These are phyloP conservation scores for Leccinum rimulosum DNA, from an alignment of 768 basidiomycete species.

Conservation along the genomic window DNA sequence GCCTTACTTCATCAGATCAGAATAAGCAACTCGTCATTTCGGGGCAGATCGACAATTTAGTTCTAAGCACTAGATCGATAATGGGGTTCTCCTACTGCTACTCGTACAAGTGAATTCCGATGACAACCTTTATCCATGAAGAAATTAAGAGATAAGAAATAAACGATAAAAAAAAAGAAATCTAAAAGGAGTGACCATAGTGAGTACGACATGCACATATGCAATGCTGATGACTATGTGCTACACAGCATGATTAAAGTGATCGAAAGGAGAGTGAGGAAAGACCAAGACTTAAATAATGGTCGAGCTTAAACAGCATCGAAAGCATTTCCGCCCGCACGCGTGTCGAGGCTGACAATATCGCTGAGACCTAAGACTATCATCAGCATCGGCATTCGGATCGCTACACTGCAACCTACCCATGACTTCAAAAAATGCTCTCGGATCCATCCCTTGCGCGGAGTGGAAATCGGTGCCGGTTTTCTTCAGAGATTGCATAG, in stretches of 20 bases:
- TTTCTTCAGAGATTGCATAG: constrained; percentile 72
- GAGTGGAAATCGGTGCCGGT: constrained; percentile 70
- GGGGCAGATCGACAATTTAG: constrained; percentile 3
- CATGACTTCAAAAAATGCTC: constrained; percentile 76
- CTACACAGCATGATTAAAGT: constrained; percentile 16
- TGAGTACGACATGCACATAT: constrained; percentile 1
- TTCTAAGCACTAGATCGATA: not conserved
- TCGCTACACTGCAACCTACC: constrained; percentile 37
- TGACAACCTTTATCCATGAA: constrained; percentile 16
- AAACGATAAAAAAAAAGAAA: constrained; percentile 2
- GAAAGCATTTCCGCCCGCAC: constrained; percentile 60
- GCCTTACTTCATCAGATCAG: not conserved
- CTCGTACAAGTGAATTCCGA: constrained; percentile 4
- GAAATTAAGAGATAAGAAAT: constrained; percentile 15
- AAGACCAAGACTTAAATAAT: not conserved
- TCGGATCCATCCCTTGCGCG: constrained; percentile 70
- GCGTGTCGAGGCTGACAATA: constrained; percentile 51
- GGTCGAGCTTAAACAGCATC: constrained; percentile 39
- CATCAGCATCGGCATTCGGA: not conserved
- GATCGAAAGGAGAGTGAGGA: not conserved
- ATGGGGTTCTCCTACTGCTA: not conserved
- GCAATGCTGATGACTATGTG: constrained; percentile 19
- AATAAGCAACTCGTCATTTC: not conserved
- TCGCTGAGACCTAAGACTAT: constrained; percentile 46
- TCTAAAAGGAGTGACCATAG: constrained; percentile 22